Base-by-base conservation (phyloP, 176 grass and related monocot genomes). In the Bromus sterilis region DNA sequence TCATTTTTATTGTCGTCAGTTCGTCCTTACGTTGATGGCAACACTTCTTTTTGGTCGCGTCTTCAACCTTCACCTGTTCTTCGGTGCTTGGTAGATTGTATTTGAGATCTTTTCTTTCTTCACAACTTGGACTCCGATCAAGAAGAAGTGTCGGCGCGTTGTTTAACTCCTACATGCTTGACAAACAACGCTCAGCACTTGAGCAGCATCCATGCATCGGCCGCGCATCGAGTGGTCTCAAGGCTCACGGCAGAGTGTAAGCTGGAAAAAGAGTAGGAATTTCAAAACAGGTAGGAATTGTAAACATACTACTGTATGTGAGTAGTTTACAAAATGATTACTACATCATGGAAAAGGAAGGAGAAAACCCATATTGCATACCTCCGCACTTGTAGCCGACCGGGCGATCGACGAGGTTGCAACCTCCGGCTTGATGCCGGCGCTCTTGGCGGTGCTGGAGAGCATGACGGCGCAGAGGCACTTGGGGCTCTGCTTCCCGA, bases 401-500 rank as follows among this genome's bases (percentile, higher is more conserved):
- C 0, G 89, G 86, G 83, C 89, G 87, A 42, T 91, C 84, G 43
- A 14, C 86, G 76, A 91, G 28, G 76, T 89, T 89, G 86, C 89
- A 94, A 79, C 77, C 71, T 85, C 77, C 4, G 89, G 74, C 84
- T 89, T 91, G 86, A 91, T 87, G 70, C 92, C 92, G 32, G 89
- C 23, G n/a, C 6, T 87, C 78, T 69, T 87, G 53, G 87, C 87
- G 4, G 89, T 82, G 31, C 77, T 79, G 37, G 92, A 94, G 37
- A 94, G 83, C 83, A 94, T 85, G 55, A 94, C 86, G 71, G 89
- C 92, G 75, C 92, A 94, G 18, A 91, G 81, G 84, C 92, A 94
- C 72, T 78, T 9, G 23, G 92, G 89, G 62, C 85, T 91, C 69
- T 85, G 89, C 86, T 80, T 88, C 25, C 86, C 92, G 46, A 94